Conservation (phyloP, 2,329 filamentous ascomycete genomes). For the Paracorniculantispora psalliotae region DNA sequence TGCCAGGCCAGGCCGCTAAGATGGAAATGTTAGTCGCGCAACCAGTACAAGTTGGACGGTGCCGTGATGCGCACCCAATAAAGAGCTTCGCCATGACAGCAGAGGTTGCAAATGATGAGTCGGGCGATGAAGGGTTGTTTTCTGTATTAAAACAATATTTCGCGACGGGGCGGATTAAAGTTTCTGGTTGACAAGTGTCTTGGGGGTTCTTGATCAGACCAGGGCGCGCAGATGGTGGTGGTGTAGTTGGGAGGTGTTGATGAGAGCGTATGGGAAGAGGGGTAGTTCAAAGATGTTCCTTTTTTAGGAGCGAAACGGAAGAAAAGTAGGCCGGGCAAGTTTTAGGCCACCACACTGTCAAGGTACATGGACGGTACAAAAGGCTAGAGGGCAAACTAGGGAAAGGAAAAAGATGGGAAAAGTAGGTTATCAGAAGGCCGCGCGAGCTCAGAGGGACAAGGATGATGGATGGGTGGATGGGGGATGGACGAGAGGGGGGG, state of each 20-base stretch:
- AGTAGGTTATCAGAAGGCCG: slow-evolving; percentile 7
- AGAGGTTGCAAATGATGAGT: slow-evolving; percentile 17
- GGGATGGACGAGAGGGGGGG: slow-evolving; percentile 13
- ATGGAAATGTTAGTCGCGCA: slow-evolving; percentile 9
- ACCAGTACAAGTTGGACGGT: background rate
- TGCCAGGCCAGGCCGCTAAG: slow-evolving; percentile 94
- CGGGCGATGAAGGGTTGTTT: background rate
- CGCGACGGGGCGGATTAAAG: background rate
- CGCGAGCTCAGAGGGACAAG: too few relatives aligned
- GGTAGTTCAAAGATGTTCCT: background rate
- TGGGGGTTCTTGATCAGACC: background rate
- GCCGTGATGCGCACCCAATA: slow-evolving; percentile 65
- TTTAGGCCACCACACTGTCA: background rate
- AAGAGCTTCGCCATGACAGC: slow-evolving; percentile 83
- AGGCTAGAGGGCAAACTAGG: background rate
- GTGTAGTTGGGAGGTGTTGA: slow-evolving; percentile 14
- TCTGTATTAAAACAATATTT: background rate
- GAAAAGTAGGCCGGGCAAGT: background rate
- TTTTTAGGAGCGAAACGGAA: background rate
- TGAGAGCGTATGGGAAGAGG: slow-evolving; percentile 15
- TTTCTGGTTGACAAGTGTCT: background rate
- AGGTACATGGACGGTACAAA: slow-evolving; percentile 3
- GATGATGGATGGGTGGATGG: slow-evolving; percentile 10
- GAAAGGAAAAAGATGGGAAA: background rate
- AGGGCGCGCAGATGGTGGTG: background rate